Percentiles rank a stretch among this genome's conserved stretches.
phyloP scores from a whole-genome alignment of 1,284 basidiomycete genomes.

The Fomitopsis palustris region DNA sequence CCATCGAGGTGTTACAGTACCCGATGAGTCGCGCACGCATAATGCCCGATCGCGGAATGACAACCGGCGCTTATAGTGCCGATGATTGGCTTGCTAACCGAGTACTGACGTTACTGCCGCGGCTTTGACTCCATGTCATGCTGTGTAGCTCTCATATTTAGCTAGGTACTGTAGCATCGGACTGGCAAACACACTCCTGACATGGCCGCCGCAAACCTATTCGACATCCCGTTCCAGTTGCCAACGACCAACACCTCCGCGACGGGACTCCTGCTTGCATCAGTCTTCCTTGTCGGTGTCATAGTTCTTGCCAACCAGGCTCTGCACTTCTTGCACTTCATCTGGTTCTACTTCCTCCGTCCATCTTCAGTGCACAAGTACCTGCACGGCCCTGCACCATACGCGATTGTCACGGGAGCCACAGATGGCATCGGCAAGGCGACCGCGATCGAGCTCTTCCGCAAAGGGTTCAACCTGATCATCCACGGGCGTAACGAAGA shows the following conservation, averaged over 20 bases:
- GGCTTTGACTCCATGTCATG: too few species aligned
- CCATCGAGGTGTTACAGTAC: too few species aligned
- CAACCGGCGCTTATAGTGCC: too few species aligned
- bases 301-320: neutral
- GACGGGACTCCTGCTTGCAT: too few species aligned
- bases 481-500: constrained; percentile 26
- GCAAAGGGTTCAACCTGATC: constrained; percentile 27
- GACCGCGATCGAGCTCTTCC: constrained; percentile 23
- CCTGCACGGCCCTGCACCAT: constrained; percentile 22
- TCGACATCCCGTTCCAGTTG: neutral
- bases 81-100: too few species aligned
- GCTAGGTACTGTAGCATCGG: too few species aligned
- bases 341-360: constrained; percentile 25
- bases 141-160: too few species aligned
- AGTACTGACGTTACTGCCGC: too few species aligned
- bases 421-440: constrained; percentile 30
- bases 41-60: too few species aligned
- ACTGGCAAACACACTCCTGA: too few species aligned
- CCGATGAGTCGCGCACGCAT: too few species aligned
- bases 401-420: constrained; percentile 28
- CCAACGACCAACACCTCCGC: neutral
- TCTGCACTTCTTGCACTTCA: constrained; percentile 16
- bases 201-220: too few species aligned
- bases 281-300: neutral
- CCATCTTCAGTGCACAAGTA: constrained; percentile 20